Evolutionary conservation across 139 green algal genomes (phyloP).

Genomic region (Eudorina sp.): DNA sequence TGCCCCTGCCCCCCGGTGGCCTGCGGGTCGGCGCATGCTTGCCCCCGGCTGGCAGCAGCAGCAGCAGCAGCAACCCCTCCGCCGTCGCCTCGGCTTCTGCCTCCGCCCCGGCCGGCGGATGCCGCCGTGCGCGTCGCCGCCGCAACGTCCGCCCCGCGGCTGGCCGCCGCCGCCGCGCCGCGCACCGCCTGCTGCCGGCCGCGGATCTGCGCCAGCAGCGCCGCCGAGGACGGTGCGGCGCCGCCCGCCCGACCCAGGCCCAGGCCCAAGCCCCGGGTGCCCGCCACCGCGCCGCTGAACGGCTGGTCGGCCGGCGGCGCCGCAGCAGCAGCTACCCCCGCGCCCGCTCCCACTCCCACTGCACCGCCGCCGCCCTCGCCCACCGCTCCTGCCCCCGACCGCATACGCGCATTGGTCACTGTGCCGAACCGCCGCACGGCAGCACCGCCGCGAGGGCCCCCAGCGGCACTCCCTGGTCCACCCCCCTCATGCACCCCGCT

Average conservation of each 20-base stretch:
- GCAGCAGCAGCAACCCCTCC: not conserved
- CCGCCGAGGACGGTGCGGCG: not conserved
- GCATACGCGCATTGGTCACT: constrained; percentile 38
- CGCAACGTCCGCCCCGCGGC: not conserved
- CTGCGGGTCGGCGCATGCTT: not conserved
- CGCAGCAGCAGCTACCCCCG: too few relatives aligned
- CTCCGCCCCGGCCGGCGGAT: too few relatives aligned
- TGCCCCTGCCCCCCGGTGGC: not conserved
- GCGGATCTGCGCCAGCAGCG: constrained; percentile 50
- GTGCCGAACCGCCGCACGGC: constrained; percentile 55
- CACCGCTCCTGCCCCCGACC: not conserved
- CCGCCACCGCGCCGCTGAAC: constrained; percentile 10
- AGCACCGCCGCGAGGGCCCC: not conserved
- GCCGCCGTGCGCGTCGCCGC: not conserved
- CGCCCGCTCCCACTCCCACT: not conserved
- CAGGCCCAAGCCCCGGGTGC: not conserved
- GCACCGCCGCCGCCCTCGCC: not conserved
- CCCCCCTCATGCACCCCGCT: not conserved
- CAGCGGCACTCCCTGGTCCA: not conserved
- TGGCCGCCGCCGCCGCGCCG: not conserved
- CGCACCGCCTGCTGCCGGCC: constrained; percentile 32
- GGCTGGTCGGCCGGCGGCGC: not conserved
- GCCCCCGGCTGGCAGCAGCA: too few relatives aligned
- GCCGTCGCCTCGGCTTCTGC: not conserved
- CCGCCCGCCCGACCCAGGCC: not conserved